Evolutionary conservation across 2,329 filamentous ascomycete genomes (phyloP).

Genomic region (Colletotrichum sp.): DNA sequence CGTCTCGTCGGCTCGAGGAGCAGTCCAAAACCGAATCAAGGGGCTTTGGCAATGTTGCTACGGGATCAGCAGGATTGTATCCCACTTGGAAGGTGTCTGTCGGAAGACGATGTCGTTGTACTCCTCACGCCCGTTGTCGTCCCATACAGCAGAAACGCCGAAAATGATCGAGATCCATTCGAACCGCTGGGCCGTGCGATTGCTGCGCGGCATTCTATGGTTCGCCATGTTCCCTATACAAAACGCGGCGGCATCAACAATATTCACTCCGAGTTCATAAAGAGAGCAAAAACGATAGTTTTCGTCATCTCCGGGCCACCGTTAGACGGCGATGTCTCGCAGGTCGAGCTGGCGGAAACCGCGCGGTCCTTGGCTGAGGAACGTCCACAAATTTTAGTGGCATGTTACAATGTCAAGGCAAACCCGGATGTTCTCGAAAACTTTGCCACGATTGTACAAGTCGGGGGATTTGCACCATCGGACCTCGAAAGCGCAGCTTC

Average conservation of each 20-base stretch:
- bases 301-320: slow-evolving; percentile 63
- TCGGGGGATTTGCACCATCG: slow-evolving; percentile 49
- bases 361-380: slow-evolving; percentile 49
- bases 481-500: slow-evolving; percentile 57
- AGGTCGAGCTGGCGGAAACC: slow-evolving; percentile 55
- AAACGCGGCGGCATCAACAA: slow-evolving; percentile 67
- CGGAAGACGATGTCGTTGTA: slow-evolving; percentile 60
- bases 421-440: slow-evolving; percentile 38
- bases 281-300: slow-evolving; percentile 62
- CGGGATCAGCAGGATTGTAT: slow-evolving; percentile 52
- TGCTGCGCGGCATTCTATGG: slow-evolving; percentile 60
- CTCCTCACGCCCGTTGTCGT: slow-evolving; percentile 64
- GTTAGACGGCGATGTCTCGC: slow-evolving; percentile 51
- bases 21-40: background rate
- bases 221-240: slow-evolving; percentile 77
- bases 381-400: slow-evolving; percentile 56
- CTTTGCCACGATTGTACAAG: slow-evolving; percentile 59
- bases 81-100: slow-evolving; percentile 50
- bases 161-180: slow-evolving; percentile 68
- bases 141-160: slow-evolving; percentile 44
- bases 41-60: slow-evolving; percentile 31
- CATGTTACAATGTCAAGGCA: slow-evolving; percentile 52
- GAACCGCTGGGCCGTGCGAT: slow-evolving; percentile 72
- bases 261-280: slow-evolving; percentile 67
- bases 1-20: background rate